Percentiles rank a stretch among this genome's conserved stretches.
Conservation (phyloP, 2,329 filamentous ascomycete species). For the Alternaria angustiovoidea region DNA sequence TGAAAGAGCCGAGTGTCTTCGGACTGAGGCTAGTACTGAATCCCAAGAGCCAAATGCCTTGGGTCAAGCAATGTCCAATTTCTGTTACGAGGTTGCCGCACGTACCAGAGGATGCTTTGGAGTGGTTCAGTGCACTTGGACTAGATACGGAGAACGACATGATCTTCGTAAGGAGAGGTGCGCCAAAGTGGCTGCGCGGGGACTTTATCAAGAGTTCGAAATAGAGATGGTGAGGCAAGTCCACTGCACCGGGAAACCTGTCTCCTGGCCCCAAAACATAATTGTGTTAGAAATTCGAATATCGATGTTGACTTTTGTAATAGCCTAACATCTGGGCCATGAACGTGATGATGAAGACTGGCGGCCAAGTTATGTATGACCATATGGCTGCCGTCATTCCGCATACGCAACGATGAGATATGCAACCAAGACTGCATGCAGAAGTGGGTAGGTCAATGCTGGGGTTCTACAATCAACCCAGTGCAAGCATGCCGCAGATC, state of each 20-base stretch:
- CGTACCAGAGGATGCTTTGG: slow-evolving; percentile 15
- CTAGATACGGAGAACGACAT: slow-evolving; percentile 19
- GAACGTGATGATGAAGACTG: slow-evolving; percentile 6
- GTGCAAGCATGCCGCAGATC: background rate
- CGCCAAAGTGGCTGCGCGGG: slow-evolving; percentile 16
- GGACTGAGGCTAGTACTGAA: slow-evolving; percentile 14
- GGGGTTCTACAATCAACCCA: background rate
- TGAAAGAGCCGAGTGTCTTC: slow-evolving; percentile 17
- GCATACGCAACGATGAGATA: background rate
- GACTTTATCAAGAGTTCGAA: slow-evolving; percentile 16
- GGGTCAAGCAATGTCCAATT: slow-evolving; percentile 17
- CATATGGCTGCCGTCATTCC: background rate
- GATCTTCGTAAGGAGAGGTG: slow-evolving; percentile 19
- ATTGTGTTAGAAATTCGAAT: background rate
- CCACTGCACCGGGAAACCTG: background rate
- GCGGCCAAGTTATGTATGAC: background rate
- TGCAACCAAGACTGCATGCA: background rate
- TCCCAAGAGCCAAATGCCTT: slow-evolving; percentile 8
- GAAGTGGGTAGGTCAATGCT: background rate
- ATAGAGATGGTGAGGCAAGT: background rate
- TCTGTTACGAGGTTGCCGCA: slow-evolving; percentile 18
- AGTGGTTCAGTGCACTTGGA: slow-evolving; percentile 14
- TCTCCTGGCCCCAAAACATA: background rate
- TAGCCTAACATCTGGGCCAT: too few species aligned
- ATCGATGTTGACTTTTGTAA: background rate